phyloP scores from a whole-genome alignment of 768 basidiomycete species.

The Hygrocybe coccinea region DNA sequence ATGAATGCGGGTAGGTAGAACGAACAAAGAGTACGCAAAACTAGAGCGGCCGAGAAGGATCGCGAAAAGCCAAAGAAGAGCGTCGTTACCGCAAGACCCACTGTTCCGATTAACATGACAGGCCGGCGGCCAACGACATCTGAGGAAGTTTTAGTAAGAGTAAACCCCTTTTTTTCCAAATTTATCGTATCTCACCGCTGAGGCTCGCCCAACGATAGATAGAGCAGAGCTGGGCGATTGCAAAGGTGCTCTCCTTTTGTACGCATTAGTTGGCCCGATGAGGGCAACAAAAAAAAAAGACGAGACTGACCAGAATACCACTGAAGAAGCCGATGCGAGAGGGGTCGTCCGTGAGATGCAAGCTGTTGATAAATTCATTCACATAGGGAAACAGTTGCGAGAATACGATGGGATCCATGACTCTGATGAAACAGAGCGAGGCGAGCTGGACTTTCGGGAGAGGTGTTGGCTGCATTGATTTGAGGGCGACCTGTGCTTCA shows the following conservation, averaged over 20 bases:
- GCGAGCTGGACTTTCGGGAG: conserved; percentile 36
- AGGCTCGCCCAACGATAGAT: conserved; percentile 59
- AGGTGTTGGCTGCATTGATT: too few species aligned
- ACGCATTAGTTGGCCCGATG: too few species aligned
- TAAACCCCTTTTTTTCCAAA: not conserved
- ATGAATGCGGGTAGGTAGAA: too few species aligned
- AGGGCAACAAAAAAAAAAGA: conserved; percentile 1
- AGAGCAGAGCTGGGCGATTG: conserved; percentile 49
- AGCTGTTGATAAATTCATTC: conserved; percentile 56
- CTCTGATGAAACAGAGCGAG: conserved; percentile 48
- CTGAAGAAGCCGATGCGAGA: conserved; percentile 61
- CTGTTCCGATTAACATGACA: too few species aligned
- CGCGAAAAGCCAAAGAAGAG: too few species aligned
- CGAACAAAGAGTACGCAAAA: too few species aligned
- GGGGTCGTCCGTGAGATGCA: conserved; percentile 51
- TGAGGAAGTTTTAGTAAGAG: too few species aligned
- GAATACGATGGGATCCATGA: conserved; percentile 56
- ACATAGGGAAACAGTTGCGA: conserved; percentile 66
- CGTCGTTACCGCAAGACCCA: too few species aligned
- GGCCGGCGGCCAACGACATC: too few species aligned
- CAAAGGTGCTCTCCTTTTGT: conserved; percentile 58
- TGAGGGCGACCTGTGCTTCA: too few species aligned
- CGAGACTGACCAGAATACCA: conserved; percentile 49
- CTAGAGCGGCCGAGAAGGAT: too few species aligned
- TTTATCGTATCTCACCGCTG: conserved; percentile 35